These are phyloP conservation scores for Starmerella lactis-condensi DNA, from an alignment of 805 yeast species.

Conservation along the genomic window DNA sequence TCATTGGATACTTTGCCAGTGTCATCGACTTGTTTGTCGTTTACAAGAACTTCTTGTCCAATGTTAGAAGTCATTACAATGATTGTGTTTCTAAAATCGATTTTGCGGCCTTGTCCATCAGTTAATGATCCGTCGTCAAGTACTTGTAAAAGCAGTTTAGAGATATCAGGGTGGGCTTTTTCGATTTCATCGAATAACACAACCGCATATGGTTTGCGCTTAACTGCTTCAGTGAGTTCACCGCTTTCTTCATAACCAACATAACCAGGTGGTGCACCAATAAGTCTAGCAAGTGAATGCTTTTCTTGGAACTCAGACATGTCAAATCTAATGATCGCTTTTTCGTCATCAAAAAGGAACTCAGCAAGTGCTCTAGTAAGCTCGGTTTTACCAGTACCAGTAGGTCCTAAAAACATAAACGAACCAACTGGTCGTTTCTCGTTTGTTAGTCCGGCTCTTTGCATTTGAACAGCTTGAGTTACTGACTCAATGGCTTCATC, in stretches of 20 bases:
- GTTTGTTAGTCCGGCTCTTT: constrained; percentile 88
- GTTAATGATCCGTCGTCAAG: constrained; percentile 89
- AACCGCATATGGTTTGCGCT: constrained; percentile 87
- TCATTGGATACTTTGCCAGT: constrained; percentile 37
- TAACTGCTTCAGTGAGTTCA: constrained; percentile 86
- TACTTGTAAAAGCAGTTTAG: constrained; percentile 76
- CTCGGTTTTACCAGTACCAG: constrained; percentile 98
- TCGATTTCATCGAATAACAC: constrained; percentile 90
- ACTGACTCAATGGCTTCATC: constrained; percentile 84
- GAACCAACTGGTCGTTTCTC: constrained; percentile 92
- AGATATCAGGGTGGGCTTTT: constrained; percentile 91
- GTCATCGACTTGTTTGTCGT: constrained; percentile 31
- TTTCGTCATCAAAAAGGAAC: constrained; percentile 75
- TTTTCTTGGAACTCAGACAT: constrained; percentile 97
- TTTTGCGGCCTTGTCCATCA: constrained; percentile 84
- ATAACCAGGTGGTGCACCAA: constrained; percentile 97
- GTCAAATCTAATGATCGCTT: constrained; percentile 76
- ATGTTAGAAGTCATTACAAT: constrained; percentile 94
- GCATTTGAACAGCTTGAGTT: constrained; percentile 85
- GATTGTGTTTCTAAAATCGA: constrained; percentile 85
- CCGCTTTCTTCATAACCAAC: constrained; percentile 90
- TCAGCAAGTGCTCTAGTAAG: constrained; percentile 82
- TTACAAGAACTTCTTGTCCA: constrained; percentile 79
- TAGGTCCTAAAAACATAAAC: constrained; percentile 91
- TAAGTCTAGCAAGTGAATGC: constrained; percentile 72